Evolutionary conservation across 148 eudicot genomes (phyloP), one percentile per base, ranked within the genome.

Genomic region (Heliamphora exappendiculata): DNA sequence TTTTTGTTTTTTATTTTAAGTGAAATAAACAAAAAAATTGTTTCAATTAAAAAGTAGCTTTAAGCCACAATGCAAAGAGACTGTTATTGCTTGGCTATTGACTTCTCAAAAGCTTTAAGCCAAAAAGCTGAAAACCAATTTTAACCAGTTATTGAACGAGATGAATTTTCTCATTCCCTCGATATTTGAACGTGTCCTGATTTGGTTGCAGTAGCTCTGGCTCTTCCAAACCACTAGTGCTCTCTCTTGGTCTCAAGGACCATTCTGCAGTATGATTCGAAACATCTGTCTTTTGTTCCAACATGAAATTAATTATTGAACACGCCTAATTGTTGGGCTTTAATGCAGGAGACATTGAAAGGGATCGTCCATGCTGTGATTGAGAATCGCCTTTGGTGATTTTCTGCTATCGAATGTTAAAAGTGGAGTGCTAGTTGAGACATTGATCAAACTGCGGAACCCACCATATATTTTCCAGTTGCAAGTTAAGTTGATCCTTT

Each of bases 241-340:
- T 94, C 50, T 91, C 97, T 16, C 93, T 94, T 59, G 97, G 97
- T 69, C 93, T 94, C 51, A 90, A 84, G 80, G 91, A 94, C 82
- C 98, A 94, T 78, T 91, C 97, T 14, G 41, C 64, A 89, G 98
- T 93, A 91, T 73, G 24, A 55, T 69, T 73, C 51, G 14, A 28
- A 75, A 45, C 75, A 22, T 39, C 42, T 62, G 28, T 58, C 0
- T 41, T 57, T 67, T 67, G 7, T 28, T 6, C 10, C 10, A 33
- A 4, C 24, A 50, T 16, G 13, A 8, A 47, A 19, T 22, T 3
- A 47, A 19, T 22, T 3, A 4, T 1, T 22, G 53, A 24, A 36
- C 54, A 22, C 16, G 49, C 29, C 57, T 5, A 72, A 29, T 62
- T 39, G 14, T 19, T 49, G 63, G 37, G 76, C 7, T 65, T 36